Conservation (phyloP, 495 filamentous ascomycete genomes). For the Pyrenula massariospora region DNA sequence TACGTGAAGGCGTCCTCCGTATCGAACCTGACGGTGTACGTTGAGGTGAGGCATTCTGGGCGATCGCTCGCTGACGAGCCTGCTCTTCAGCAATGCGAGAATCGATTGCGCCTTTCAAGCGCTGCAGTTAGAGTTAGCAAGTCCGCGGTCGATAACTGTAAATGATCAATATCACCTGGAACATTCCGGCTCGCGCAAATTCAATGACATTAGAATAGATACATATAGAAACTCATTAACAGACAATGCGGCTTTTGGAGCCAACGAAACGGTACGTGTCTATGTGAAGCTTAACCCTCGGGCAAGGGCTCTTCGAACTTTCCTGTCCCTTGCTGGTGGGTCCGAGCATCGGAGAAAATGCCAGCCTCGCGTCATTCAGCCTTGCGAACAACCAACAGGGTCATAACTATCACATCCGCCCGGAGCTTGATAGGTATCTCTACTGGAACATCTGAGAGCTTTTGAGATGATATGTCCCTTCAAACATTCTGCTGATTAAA, state of each 20-base stretch:
- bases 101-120: slow-evolving; percentile 77
- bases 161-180: slow-evolving; percentile 32
- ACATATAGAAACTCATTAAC: not conserved
- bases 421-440: no score
- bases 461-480: no score
- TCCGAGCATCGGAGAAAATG: no score
- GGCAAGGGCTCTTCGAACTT: no score
- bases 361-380: no score
- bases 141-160: slow-evolving; percentile 1
- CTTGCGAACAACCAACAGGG: no score
- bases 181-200: slow-evolving; percentile 18
- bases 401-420: no score
- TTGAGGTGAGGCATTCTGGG: slow-evolving; percentile 35
- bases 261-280: no score
- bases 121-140: slow-evolving; percentile 34
- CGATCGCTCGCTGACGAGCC: slow-evolving; percentile 52
- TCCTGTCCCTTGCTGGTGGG: no score
- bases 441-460: no score
- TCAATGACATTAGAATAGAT: not conserved
- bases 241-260: not conserved
- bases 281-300: no score
- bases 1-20: slow-evolving; percentile 36
- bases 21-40: slow-evolving; percentile 22
- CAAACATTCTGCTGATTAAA: no score
- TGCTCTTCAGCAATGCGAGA: slow-evolving; percentile 82